These are phyloP conservation scores for Penicillium sp. DNA, from an alignment of 2,329 filamentous ascomycete genomes.

Conservation along the genomic window DNA sequence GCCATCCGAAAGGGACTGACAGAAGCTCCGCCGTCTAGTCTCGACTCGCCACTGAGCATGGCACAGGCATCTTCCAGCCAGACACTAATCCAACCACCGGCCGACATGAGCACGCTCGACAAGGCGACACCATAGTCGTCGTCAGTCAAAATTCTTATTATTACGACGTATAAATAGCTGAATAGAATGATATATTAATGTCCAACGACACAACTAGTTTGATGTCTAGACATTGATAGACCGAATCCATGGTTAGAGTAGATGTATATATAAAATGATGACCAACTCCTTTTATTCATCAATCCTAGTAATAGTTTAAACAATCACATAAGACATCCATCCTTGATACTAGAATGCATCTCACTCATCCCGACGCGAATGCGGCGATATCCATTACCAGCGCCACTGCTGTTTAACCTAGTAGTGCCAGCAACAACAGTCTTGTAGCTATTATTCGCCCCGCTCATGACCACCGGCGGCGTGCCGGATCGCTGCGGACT, in stretches of 20 bases:
- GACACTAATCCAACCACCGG: constrained; percentile 7
- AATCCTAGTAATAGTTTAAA: background rate
- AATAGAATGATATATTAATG: background rate
- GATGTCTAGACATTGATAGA: background rate
- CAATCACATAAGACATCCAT: constrained; percentile 46
- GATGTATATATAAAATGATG: background rate
- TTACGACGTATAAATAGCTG: background rate
- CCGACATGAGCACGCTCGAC: constrained; percentile 11
- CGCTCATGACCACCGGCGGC: constrained; percentile 26
- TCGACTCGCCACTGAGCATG: constrained; percentile 17
- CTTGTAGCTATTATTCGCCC: constrained; percentile 17
- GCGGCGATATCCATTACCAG: constrained; percentile 21
- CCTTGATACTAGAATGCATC: constrained; percentile 47
- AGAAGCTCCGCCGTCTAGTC: constrained; percentile 24
- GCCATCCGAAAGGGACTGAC: constrained; percentile 89
- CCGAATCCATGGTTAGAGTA: background rate
- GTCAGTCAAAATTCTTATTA: background rate
- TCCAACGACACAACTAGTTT: too few species aligned
- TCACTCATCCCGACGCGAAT: constrained; percentile 44
- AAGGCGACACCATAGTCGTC: background rate
- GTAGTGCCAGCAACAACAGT: constrained; percentile 16
- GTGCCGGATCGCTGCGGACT: constrained; percentile 14
- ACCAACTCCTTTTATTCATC: background rate
- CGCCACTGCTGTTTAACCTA: constrained; percentile 17
- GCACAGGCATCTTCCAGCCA: constrained; percentile 10